Conservation (phyloP, 352 stramenopile species). For the Globisporangium solare region DNA sequence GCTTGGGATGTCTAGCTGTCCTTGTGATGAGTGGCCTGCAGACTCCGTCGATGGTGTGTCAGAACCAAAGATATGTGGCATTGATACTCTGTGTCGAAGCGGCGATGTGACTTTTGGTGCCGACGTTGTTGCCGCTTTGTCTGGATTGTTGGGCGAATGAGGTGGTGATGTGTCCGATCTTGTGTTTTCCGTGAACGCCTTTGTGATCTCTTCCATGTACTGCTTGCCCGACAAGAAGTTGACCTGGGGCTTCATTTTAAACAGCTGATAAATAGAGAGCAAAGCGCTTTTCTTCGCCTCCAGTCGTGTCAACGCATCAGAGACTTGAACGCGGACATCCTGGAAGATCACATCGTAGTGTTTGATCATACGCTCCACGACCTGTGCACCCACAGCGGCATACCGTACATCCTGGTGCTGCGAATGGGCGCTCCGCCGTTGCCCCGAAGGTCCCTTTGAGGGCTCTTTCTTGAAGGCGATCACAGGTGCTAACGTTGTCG, state of each 20-base stretch:
- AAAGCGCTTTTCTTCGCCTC: slow-evolving; percentile 62
- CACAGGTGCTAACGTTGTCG: slow-evolving; percentile 62
- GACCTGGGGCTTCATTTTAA: slow-evolving; percentile 64
- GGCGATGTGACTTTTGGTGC: slow-evolving; percentile 6
- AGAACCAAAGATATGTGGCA: slow-evolving; percentile 13
- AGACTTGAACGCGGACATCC: slow-evolving; percentile 52
- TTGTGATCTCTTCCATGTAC: slow-evolving; percentile 59
- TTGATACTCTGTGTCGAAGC: slow-evolving; percentile 14
- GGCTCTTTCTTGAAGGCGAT: slow-evolving; percentile 77
- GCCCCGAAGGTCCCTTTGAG: slow-evolving; percentile 25
- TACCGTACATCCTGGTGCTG: slow-evolving; percentile 75
- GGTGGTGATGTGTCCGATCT: slow-evolving; percentile 13
- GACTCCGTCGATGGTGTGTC: not conserved
- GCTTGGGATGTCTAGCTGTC: not conserved
- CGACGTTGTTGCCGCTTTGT: not conserved
- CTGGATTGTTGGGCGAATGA: slow-evolving; percentile 8
- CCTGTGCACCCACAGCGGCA: slow-evolving; percentile 63
- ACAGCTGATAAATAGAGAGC: slow-evolving; percentile 56
- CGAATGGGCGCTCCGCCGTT: slow-evolving; percentile 38
- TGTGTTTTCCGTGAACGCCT: slow-evolving; percentile 45
- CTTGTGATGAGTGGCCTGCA: not conserved
- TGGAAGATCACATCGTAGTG: slow-evolving; percentile 79
- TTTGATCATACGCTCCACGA: slow-evolving; percentile 76
- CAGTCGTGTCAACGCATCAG: slow-evolving; percentile 56
- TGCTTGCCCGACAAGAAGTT: slow-evolving; percentile 63